A percentile compares a stretch with the other conserved stretches of the same genome.
phyloP scores from a whole-genome alignment of 768 basidiomycete species.

The Pisolithus marmoratus region DNA sequence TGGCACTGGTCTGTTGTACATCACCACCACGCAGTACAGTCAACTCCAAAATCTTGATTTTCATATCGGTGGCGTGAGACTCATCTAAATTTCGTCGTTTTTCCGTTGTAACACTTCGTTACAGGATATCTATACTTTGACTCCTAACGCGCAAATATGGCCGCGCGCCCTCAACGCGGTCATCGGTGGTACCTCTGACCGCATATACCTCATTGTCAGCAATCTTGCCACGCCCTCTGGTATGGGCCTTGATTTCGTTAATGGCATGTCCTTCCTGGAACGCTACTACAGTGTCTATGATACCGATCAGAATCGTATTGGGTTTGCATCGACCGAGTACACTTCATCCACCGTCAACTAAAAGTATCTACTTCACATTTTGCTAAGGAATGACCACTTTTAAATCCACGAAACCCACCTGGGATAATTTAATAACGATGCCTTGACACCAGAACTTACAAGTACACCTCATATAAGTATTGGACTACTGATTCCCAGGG shows the following conservation, averaged over 20 bases:
- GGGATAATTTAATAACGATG: too few relatives aligned
- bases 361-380: too few relatives aligned
- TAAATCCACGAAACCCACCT: too few relatives aligned
- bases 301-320: constrained; percentile 23
- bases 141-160: constrained; percentile 39
- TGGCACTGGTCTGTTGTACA: constrained; percentile 42
- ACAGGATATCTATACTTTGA: constrained; percentile 29
- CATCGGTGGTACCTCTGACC: background rate
- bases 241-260: background rate
- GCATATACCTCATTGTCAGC: background rate
- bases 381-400: too few relatives aligned
- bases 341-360: constrained; percentile 11
- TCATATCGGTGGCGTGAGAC: constrained; percentile 42
- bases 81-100: too few relatives aligned
- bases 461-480: too few relatives aligned
- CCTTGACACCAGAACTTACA: too few relatives aligned
- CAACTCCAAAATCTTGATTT: constrained; percentile 54
- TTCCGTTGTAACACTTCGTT: too few relatives aligned
- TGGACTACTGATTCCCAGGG: too few relatives aligned
- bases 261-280: background rate
- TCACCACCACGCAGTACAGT: constrained; percentile 46
- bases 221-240: background rate
- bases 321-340: constrained; percentile 29
- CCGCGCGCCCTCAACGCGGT: constrained; percentile 14
- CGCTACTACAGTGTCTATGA: constrained; percentile 35